Conservation (phyloP, 768 basidiomycete species). For the Asterophora lycoperdoides region DNA sequence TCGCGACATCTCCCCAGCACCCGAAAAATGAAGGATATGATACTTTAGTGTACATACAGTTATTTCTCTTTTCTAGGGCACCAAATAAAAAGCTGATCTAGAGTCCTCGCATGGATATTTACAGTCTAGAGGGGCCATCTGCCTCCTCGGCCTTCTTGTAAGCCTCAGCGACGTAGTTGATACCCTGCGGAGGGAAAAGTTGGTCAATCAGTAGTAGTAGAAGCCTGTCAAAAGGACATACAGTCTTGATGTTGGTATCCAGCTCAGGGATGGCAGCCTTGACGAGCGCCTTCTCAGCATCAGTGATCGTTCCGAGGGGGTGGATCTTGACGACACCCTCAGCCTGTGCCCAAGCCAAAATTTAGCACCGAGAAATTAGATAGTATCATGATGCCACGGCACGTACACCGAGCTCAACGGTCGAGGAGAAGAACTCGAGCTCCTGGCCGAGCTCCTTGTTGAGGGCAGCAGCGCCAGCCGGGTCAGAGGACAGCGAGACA, state of each 20-base stretch:
- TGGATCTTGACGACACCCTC: constrained; percentile 81
- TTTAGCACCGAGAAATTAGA: constrained; percentile 5
- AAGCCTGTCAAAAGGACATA: constrained; percentile 25
- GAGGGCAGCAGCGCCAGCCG: constrained; percentile 66
- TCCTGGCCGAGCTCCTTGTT: constrained; percentile 72
- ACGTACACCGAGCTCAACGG: constrained; percentile 82
- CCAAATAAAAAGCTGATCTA: constrained; percentile 2
- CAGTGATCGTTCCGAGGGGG: constrained; percentile 71
- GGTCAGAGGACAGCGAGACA: constrained; percentile 73
- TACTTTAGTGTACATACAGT: constrained; percentile 9
- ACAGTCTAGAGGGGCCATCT: constrained; percentile 20
- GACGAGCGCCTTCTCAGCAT: constrained; percentile 72
- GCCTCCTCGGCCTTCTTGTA: constrained; percentile 22
- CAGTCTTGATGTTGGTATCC: constrained; percentile 64
- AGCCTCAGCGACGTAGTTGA: constrained; percentile 32
- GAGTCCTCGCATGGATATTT: not conserved
- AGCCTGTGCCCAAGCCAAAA: constrained; percentile 38
- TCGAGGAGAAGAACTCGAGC: constrained; percentile 85
- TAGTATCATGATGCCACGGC: not conserved
- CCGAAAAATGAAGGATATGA: too few species aligned
- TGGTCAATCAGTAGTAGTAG: not conserved
- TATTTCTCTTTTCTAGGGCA: constrained; percentile 8
- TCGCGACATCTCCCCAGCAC: not conserved
- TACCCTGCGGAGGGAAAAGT: constrained; percentile 24
- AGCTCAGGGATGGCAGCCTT: constrained; percentile 81